Base-by-base conservation (phyloP, 2,329 filamentous ascomycete genomes). In the Stagonosporopsis cucurbitacearum region DNA sequence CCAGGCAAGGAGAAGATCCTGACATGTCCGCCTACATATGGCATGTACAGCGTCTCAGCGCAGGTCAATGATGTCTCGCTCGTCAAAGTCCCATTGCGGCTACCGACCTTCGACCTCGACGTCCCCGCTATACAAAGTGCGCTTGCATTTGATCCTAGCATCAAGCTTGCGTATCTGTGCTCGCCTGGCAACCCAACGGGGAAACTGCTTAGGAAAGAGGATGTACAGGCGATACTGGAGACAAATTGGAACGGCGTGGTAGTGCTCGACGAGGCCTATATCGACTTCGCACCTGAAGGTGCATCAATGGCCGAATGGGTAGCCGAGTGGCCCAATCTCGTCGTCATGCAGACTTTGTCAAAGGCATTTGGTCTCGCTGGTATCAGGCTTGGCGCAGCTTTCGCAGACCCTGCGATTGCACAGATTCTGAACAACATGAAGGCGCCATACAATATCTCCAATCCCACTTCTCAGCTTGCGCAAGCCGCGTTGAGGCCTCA, bases 291-390 rank as follows among this genome's bases (percentile, higher is more conserved):
- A 6, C 86, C 87, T 6, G 87, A 89, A 43, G 87, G 85, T 23
- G 83, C 90, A 37, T 96, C 90, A 63, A 83, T 98, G 23, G 94
- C 95, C 23, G 91, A 96, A 77, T 96, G 91, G 89, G 93, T 96
- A 1, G 82, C 85, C 32, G 92, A 96, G 70, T 96, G 91, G 86
- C 93, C 94, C 46, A 99, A 99, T 76, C 82, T 99, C 23, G 92
- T 97, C 17, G 93, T 99, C 54, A 92, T 98, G 91, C 95, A 99
- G 81, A 99, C 95, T 1, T 83, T 98, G n/a, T 96, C 91, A 69
- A 99, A 99, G 77, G 95, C 92, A 0, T 99, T 99, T 71, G 95
- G 95, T 25, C 85, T 99, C 70, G 95, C 95, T 4, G 95, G 94
- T 46, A 96, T 99, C 72, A 84, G 95, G 15, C 83, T 99, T 1